phyloP scores from a whole-genome alignment of 169 alveolate genomes.

The Plasmodium vivax region DNA sequence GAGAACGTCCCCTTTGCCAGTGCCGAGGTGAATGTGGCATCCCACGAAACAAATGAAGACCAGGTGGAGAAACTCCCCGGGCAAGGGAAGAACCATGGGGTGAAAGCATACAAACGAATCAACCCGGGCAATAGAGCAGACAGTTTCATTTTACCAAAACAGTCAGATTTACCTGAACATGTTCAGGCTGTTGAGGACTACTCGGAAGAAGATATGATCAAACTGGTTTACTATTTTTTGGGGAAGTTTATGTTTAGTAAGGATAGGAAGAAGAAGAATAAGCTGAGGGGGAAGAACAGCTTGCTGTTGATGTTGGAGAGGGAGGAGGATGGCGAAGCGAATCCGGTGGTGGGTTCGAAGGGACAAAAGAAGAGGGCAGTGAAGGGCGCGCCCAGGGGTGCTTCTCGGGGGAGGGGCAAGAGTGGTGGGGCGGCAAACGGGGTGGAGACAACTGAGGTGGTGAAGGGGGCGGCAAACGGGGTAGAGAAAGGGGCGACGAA shows the following conservation, averaged over 20 bases:
- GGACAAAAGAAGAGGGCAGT: neutral
- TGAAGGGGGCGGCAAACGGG: neutral
- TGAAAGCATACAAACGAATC: neutral
- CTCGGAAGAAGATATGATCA: constrained; percentile 46
- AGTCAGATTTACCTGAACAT: neutral
- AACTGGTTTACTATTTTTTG: constrained; percentile 41
- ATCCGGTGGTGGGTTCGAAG: neutral
- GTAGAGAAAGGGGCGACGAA: neutral
- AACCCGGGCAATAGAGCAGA: constrained; percentile 1
- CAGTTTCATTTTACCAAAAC: neutral
- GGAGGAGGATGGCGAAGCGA: neutral
- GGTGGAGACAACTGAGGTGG: neutral
- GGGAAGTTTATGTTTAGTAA: constrained; percentile 29
- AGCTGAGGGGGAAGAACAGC: neutral
- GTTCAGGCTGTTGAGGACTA: constrained; percentile 8
- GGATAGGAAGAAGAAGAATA: constrained; percentile 4
- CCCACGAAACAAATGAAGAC: neutral
- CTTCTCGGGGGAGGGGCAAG: neutral
- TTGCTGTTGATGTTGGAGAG: neutral
- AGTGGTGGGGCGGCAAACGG: neutral
- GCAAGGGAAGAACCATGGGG: neutral
- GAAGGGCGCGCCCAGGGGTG: neutral
- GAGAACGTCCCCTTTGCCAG: neutral
- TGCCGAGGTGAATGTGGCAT: neutral
- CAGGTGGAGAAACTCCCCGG: neutral